These are phyloP conservation scores for Camellia japonica DNA, from an alignment of 148 eudicot species.

Conservation along the genomic window DNA sequence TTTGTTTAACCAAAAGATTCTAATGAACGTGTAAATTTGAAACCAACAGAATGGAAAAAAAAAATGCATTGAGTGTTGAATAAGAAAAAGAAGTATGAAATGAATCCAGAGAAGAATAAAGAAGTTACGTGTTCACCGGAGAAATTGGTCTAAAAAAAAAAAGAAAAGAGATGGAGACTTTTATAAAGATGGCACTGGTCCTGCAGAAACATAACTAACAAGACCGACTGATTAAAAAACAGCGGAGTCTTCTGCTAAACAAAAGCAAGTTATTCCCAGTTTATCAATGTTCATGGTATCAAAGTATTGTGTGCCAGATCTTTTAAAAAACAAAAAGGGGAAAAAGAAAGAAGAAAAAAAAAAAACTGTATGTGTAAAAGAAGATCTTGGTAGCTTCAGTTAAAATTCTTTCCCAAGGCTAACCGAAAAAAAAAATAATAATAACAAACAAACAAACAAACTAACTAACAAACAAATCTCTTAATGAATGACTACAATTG, in stretches of 20 bases:
- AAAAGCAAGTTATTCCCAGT: neutral
- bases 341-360: neutral
- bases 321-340: too few species aligned
- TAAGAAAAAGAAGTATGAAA: neutral
- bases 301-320: neutral
- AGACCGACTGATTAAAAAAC: neutral
- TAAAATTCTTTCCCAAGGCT: neutral
- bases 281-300: neutral
- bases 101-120: conserved; percentile 8
- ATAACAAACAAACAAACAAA: too few species aligned
- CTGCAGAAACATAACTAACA: neutral
- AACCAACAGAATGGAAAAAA: neutral
- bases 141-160: neutral
- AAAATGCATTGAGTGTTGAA: neutral
- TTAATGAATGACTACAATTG: neutral
- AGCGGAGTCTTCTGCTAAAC: conserved; percentile 14
- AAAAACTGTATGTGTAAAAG: neutral
- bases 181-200: neutral
- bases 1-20: conserved; percentile 1
- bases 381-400: neutral
- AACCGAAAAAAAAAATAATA: neutral
- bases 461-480: neutral
- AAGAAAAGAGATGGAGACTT: neutral
- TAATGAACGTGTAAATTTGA: neutral
- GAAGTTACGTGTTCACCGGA: neutral